Conservation (phyloP, 352 stramenopile genomes). For the Pythium angustatum region DNA sequence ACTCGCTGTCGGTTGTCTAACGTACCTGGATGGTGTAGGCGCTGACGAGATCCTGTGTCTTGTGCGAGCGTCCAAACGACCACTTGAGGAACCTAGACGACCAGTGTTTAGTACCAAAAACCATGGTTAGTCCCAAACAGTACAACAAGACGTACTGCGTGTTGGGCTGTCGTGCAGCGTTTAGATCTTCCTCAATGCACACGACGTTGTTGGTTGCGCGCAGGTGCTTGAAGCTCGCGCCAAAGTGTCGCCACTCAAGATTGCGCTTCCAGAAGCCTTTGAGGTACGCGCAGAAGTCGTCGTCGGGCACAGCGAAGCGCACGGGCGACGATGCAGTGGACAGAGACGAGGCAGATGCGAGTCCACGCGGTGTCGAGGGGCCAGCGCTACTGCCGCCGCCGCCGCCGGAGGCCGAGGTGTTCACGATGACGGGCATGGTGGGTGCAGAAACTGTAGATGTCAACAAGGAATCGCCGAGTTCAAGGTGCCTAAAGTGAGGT, state of each 20-base stretch:
- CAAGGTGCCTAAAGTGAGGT: too few relatives aligned
- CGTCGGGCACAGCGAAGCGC: slow-evolving; percentile 61
- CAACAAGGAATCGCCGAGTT: too few relatives aligned
- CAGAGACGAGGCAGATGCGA: background rate
- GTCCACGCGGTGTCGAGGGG: slow-evolving; percentile 18
- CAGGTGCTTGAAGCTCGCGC: slow-evolving; percentile 72
- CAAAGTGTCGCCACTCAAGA: slow-evolving; percentile 80
- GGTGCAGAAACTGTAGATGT: too few relatives aligned
- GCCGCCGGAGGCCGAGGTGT: background rate
- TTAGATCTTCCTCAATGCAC: slow-evolving; percentile 70
- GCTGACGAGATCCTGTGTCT: slow-evolving; percentile 67
- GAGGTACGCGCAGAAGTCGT: slow-evolving; percentile 70
- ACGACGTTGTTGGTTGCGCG: slow-evolving; percentile 84
- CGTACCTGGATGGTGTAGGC: slow-evolving; percentile 86
- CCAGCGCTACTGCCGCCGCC: slow-evolving; percentile 7
- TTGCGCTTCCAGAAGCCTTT: slow-evolving; percentile 86
- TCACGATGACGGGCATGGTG: slow-evolving; percentile 19
- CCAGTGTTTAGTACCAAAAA: background rate
- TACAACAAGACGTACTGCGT: slow-evolving; percentile 51
- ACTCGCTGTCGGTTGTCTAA: background rate
- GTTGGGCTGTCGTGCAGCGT: slow-evolving; percentile 70
- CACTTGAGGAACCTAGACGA: slow-evolving; percentile 69
- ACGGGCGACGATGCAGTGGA: slow-evolving; percentile 4
- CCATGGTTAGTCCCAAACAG: background rate
- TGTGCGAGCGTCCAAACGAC: slow-evolving; percentile 74